Evolutionary conservation across 495 filamentous ascomycete genomes (phyloP).

Genomic region (Cryomyces minteri): DNA sequence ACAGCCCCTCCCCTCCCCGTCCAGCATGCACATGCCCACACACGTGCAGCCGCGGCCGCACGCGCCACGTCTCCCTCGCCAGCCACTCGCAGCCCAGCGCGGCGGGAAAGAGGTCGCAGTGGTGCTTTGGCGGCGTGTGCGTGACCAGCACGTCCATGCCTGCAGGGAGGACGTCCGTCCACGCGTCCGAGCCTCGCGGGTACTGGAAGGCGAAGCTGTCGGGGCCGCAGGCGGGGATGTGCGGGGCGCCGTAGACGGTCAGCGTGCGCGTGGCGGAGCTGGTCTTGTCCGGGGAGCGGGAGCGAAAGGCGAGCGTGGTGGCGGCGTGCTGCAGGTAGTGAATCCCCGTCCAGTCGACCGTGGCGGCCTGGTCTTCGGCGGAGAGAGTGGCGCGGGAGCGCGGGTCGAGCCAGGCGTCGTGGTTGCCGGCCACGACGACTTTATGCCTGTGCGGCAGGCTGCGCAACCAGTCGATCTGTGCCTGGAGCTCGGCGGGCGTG

Average conservation of each 20-base stretch:
- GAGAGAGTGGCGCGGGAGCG: conserved; percentile 19
- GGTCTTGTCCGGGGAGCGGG: conserved; percentile 5
- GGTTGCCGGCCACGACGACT: conserved; percentile 61
- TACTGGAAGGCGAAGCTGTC: conserved; percentile 52
- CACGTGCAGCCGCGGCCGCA: conserved; percentile 63
- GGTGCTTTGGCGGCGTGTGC: conserved; percentile 56
- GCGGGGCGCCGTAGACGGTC: conserved; percentile 43
- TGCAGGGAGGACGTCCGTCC: conserved; percentile 47
- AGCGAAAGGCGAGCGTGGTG: conserved; percentile 24
- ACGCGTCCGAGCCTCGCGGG: conserved; percentile 37
- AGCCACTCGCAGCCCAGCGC: conserved; percentile 60
- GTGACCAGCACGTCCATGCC: conserved; percentile 75
- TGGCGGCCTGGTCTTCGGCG: conserved; percentile 20
- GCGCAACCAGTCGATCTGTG: conserved; percentile 54
- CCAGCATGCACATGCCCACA: conserved; percentile 77
- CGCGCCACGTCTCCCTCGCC: conserved; percentile 56
- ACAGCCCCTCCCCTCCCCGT: conserved; percentile 42
- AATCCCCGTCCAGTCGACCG: conserved; percentile 35
- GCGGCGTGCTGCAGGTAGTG: conserved; percentile 43
- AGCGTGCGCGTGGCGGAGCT: conserved; percentile 17
- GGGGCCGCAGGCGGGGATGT: conserved; percentile 39
- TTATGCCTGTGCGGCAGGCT: conserved; percentile 49
- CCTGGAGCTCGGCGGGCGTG: conserved; percentile 46
- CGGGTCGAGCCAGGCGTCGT: conserved; percentile 64
- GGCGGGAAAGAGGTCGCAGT: conserved; percentile 40